These are phyloP conservation scores for Teratosphaeria nubilosa DNA, from an alignment of 2,329 filamentous ascomycete species.

Conservation along the genomic window DNA sequence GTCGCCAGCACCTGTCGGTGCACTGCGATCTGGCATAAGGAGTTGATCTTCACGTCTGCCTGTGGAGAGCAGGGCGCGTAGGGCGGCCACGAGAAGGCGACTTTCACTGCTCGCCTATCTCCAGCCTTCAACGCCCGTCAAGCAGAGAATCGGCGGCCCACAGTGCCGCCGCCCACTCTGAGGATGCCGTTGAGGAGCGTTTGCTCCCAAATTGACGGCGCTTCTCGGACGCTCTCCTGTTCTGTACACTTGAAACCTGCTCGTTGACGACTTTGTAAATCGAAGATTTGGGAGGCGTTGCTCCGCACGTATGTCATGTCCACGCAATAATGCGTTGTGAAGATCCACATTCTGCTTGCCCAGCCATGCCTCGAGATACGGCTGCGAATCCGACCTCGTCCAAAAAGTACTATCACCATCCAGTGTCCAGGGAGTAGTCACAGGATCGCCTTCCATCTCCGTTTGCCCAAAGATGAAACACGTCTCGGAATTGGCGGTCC, in stretches of 20 bases:
- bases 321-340: neutral
- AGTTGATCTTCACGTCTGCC: too few species aligned
- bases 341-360: neutral
- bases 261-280: neutral
- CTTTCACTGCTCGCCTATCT: neutral
- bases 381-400: too few species aligned
- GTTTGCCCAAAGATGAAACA: neutral
- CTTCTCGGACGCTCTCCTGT: neutral
- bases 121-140: neutral
- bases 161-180: neutral
- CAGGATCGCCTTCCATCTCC: neutral
- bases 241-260: neutral
- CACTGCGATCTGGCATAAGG: neutral
- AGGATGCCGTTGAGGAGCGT: neutral
- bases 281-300: neutral
- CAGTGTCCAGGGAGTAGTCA: neutral
- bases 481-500: neutral
- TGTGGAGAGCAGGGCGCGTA: neutral
- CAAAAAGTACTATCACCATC: too few species aligned
- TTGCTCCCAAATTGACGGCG: neutral
- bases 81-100: neutral
- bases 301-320: neutral
- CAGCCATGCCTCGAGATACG: too few species aligned
- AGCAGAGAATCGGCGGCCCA: neutral
- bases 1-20: neutral